phyloP scores from a whole-genome alignment of 2,329 filamentous ascomycete genomes.

The Chrysosporium queenslandicum region DNA sequence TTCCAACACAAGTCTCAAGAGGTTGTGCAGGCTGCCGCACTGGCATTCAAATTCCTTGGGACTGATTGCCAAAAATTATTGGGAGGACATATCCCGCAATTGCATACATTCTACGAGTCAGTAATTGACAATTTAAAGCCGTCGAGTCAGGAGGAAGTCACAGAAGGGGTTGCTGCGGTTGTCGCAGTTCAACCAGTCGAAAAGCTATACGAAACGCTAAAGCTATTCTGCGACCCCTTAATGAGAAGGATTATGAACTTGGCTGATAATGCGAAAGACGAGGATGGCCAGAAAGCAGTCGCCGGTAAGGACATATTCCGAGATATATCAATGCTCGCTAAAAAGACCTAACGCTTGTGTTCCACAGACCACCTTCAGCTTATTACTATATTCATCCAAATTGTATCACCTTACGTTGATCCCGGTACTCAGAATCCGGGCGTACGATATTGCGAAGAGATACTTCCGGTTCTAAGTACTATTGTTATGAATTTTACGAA shows the following conservation, averaged over 20 bases:
- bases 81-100: slow-evolving; percentile 68
- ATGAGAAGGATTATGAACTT: slow-evolving; percentile 75
- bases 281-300: slow-evolving; percentile 73
- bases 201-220: slow-evolving; percentile 74
- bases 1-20: slow-evolving; percentile 84
- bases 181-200: slow-evolving; percentile 73
- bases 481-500: slow-evolving; percentile 79
- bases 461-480: slow-evolving; percentile 76
- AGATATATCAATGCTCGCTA: background rate
- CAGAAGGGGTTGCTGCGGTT: slow-evolving; percentile 86
- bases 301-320: slow-evolving; percentile 49
- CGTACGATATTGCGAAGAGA: slow-evolving; percentile 91
- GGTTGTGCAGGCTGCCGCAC: slow-evolving; percentile 79
- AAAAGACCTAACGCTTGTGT: slow-evolving; percentile 11
- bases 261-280: slow-evolving; percentile 73
- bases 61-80: slow-evolving; percentile 85
- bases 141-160: slow-evolving; percentile 87
- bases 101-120: slow-evolving; percentile 87
- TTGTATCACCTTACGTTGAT: slow-evolving; percentile 62
- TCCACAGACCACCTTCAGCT: slow-evolving; percentile 71
- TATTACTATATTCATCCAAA: slow-evolving; percentile 80
- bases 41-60: slow-evolving; percentile 95
- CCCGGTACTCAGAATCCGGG: slow-evolving; percentile 70
- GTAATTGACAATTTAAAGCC: slow-evolving; percentile 78
- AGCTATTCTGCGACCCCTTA: slow-evolving; percentile 86